A percentile compares a stretch with the other conserved stretches of the same genome.
These are phyloP conservation scores for Fragilaria crotonensis DNA, from an alignment of 108 stramenopile species.

Conservation along the genomic window DNA sequence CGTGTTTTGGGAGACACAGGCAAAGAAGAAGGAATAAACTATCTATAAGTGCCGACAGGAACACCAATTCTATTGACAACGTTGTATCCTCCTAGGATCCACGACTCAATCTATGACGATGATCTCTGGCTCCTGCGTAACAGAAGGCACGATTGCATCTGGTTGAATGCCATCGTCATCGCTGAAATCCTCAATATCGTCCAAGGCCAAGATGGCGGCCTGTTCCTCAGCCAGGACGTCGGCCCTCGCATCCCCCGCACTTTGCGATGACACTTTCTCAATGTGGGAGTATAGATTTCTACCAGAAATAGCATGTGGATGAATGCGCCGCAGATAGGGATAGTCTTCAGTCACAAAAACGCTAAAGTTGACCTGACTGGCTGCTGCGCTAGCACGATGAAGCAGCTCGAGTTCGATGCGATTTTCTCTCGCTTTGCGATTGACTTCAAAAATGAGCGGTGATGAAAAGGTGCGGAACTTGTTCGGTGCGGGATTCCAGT, in stretches of 20 bases:
- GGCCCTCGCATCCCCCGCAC: not conserved
- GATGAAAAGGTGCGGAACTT: slow-evolving; percentile 66
- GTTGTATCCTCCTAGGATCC: too few species aligned
- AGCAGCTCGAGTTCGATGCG: slow-evolving; percentile 36
- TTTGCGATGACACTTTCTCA: slow-evolving; percentile 18
- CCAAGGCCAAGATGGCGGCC: slow-evolving; percentile 26
- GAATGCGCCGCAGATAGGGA: slow-evolving; percentile 43
- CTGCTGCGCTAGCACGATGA: slow-evolving; percentile 23
- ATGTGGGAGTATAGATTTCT: slow-evolving; percentile 7
- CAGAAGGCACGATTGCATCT: too few species aligned
- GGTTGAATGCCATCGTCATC: too few species aligned
- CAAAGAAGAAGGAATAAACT: slow-evolving; percentile 32
- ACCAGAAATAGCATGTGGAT: slow-evolving; percentile 34
- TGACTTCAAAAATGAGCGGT: slow-evolving; percentile 64
- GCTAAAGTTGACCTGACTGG: slow-evolving; percentile 14
- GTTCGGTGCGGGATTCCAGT: slow-evolving; percentile 57
- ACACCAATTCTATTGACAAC: too few species aligned
- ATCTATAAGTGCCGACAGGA: slow-evolving; percentile 4
- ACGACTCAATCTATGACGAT: too few species aligned
- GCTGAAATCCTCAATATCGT: slow-evolving; percentile 45
- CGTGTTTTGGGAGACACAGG: slow-evolving; percentile 22
- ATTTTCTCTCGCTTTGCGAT: slow-evolving; percentile 57
- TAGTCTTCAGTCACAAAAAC: slow-evolving; percentile 52
- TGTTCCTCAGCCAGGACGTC: slow-evolving; percentile 15
- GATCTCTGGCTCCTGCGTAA: too few species aligned